These are phyloP conservation scores for Termitomyces bulborhizus DNA, from an alignment of 768 basidiomycete species.

Conservation along the genomic window DNA sequence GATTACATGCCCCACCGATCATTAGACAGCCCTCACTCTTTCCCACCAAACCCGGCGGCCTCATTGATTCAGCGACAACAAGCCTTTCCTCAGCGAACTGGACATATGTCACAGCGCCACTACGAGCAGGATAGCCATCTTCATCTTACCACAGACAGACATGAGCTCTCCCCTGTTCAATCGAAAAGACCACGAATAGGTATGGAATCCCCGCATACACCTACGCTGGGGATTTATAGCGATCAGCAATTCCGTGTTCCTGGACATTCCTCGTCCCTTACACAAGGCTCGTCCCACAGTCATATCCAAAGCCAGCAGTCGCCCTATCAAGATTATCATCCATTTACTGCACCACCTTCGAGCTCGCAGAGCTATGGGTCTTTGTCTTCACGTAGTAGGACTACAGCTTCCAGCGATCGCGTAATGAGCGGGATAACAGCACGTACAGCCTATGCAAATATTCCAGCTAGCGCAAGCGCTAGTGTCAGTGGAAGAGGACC, in stretches of 20 bases:
- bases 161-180: background rate
- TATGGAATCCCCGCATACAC: background rate
- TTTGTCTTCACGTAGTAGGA: background rate
- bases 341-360: background rate
- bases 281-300: background rate
- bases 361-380: conserved; percentile 1
- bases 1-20: conserved; percentile 3
- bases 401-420: background rate
- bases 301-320: conserved; percentile 1
- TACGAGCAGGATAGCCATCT: conserved; percentile 5
- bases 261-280: background rate
- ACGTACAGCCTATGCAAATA: conserved; percentile 1
- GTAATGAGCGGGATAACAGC: background rate
- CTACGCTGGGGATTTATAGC: background rate
- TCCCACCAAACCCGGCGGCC: conserved; percentile 5
- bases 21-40: conserved; percentile 3
- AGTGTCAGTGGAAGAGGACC: background rate
- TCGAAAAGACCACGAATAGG: conserved; percentile 3
- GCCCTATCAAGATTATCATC: background rate
- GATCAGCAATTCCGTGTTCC: background rate
- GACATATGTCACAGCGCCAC: background rate
- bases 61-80: conserved; percentile 5
- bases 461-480: background rate
- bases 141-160: background rate
- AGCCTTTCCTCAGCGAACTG: background rate